Conservation (phyloP, 169 alveolate genomes). For the Perkinsus marinus region DNA sequence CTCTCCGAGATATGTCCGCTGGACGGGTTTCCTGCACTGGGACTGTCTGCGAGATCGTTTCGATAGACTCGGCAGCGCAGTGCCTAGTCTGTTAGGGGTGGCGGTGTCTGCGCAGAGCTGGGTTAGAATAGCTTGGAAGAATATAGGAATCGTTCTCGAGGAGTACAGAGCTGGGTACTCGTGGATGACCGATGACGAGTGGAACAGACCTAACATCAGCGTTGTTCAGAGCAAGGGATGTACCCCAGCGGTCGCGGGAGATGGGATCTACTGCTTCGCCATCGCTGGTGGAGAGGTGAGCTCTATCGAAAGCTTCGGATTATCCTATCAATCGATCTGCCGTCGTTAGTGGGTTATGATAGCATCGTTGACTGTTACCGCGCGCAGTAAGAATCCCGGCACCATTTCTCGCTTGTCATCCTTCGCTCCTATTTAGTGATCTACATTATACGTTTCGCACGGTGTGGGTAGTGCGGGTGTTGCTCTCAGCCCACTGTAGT, state of each 20-base stretch:
- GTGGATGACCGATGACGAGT: background rate
- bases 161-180: background rate
- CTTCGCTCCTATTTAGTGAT: no score
- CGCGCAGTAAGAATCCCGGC: no score
- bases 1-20: background rate
- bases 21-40: background rate
- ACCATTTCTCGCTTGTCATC: no score
- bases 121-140: background rate
- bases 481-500: background rate
- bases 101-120: background rate
- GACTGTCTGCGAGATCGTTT: background rate
- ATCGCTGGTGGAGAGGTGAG: background rate
- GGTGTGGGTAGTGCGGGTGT: no score
- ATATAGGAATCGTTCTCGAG: background rate
- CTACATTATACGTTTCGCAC: no score
- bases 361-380: no score
- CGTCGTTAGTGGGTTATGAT: no score
- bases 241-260: background rate
- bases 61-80: background rate
- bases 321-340: background rate
- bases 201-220: background rate
- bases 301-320: background rate
- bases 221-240: background rate
- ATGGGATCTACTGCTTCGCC: background rate
- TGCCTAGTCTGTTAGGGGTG: background rate